These are phyloP conservation scores for Blastocystis sp. DNA, from an alignment of 352 stramenopile species.

Conservation along the genomic window DNA sequence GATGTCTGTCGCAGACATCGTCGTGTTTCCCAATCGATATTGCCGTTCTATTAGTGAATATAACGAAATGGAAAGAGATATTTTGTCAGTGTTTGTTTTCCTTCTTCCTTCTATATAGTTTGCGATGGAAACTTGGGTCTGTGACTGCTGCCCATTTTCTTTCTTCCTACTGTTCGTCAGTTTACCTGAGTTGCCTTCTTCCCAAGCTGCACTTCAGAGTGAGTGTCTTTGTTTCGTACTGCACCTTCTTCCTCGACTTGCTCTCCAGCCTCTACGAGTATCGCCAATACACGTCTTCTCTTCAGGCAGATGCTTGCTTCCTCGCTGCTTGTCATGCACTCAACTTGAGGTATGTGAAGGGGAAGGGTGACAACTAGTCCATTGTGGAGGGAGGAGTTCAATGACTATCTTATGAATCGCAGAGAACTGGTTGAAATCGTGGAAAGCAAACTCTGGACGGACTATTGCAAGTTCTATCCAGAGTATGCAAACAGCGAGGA, in stretches of 20 bases:
- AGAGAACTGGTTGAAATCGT: not conserved
- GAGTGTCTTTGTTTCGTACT: not conserved
- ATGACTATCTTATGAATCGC: not conserved
- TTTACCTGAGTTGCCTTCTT: not conserved
- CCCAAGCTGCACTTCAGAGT: not conserved
- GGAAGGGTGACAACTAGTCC: not conserved
- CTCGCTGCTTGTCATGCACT: not conserved
- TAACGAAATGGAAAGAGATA: not conserved
- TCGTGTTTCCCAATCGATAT: not conserved
- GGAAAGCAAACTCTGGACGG: not conserved
- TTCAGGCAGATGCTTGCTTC: not conserved
- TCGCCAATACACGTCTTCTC: not conserved
- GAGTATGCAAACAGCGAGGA: not conserved
- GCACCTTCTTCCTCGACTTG: conserved; percentile 2
- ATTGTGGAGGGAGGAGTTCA: not conserved
- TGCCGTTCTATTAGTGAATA: not conserved
- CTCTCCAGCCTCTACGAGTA: conserved; percentile 10
- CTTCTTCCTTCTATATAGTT: not conserved
- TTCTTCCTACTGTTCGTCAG: not conserved
- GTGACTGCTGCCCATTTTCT: not conserved
- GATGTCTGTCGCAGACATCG: not conserved
- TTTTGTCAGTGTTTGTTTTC: not conserved
- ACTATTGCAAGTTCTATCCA: not conserved
- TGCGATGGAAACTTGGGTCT: not conserved
- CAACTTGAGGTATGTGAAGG: not conserved